Percentiles rank a stretch among this genome's conserved stretches.
Conservation (phyloP, 2,329 filamentous ascomycete species). For the Gaeumannomyces sp. region DNA sequence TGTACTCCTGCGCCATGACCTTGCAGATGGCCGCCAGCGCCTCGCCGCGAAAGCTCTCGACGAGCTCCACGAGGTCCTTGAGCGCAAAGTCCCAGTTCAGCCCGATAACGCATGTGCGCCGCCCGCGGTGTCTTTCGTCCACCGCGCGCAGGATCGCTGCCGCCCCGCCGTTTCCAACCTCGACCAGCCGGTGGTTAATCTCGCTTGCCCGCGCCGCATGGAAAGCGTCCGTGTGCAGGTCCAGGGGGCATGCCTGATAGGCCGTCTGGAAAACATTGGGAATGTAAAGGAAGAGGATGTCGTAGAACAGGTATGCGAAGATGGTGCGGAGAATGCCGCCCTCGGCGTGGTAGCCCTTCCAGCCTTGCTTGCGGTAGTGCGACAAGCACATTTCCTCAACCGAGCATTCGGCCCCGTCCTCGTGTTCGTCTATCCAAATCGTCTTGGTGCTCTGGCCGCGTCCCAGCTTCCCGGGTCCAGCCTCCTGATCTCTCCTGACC, state of each 20-base stretch:
- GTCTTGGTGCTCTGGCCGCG: conserved; percentile 61
- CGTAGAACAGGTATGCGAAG: conserved; percentile 85
- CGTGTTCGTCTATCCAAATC: conserved; percentile 74
- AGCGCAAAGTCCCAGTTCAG: conserved; percentile 85
- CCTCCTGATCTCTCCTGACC: conserved; percentile 54
- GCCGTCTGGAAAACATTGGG: conserved; percentile 96
- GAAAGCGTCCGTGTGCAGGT: conserved; percentile 89
- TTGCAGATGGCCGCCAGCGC: conserved; percentile 82
- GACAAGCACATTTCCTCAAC: conserved; percentile 94
- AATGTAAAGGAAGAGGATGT: conserved; percentile 86
- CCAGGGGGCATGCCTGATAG: conserved; percentile 89
- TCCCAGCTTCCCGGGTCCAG: conserved; percentile 21
- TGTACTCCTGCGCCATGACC: conserved; percentile 93
- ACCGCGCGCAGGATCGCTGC: conserved; percentile 60
- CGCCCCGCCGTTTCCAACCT: conserved; percentile 79
- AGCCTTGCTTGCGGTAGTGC: conserved; percentile 74
- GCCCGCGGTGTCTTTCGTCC: conserved; percentile 61
- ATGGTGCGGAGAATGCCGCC: conserved; percentile 88
- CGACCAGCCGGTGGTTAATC: conserved; percentile 79
- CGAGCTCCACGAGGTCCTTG: conserved; percentile 73
- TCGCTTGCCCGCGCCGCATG: conserved; percentile 79
- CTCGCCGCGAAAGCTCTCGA: conserved; percentile 69
- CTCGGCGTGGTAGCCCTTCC: conserved; percentile 93
- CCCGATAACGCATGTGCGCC: conserved; percentile 79
- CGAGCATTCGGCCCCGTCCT: conserved; percentile 65